Percentiles rank a stretch among this genome's conserved stretches.
Conservation (phyloP, 306 rosid genomes). For the Bauhinia variegata region DNA sequence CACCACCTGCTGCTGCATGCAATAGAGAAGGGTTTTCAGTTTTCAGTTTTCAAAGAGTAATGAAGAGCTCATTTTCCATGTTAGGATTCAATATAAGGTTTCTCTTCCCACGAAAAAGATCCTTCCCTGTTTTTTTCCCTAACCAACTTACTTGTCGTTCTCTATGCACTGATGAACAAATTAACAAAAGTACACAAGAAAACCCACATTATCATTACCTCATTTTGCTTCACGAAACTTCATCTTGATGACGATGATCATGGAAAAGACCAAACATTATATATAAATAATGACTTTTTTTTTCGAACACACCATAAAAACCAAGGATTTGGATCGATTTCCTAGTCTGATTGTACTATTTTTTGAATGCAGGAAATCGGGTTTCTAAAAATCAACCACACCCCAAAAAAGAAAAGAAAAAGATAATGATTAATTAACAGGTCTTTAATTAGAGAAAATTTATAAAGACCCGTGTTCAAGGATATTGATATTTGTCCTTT, state of each 20-base stretch:
- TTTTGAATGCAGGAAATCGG: no score
- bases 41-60: constrained; percentile 36
- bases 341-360: no score
- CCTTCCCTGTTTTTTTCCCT: constrained; percentile 49
- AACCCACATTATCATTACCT: constrained; percentile 52
- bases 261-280: constrained; percentile 2
- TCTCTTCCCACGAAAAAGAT: constrained; percentile 72
- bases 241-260: constrained; percentile 31
- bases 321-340: no score
- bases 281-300: constrained; percentile 23
- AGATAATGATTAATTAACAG: neutral
- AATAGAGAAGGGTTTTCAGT: constrained; percentile 35
- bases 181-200: constrained; percentile 50
- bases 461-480: constrained; percentile 60
- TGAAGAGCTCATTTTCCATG: constrained; percentile 55
- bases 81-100: constrained; percentile 57
- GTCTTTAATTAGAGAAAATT: constrained; percentile 39
- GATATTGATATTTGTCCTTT: constrained; percentile 75
- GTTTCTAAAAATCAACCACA: constrained; percentile 36
- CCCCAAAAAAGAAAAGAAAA: constrained; percentile 32
- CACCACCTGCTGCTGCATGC: constrained; percentile 23
- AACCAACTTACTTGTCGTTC: constrained; percentile 31
- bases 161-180: constrained; percentile 11
- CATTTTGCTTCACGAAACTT: constrained; percentile 42
- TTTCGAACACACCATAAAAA: constrained; percentile 46